phyloP scores from a whole-genome alignment of 2,329 filamentous ascomycete species.

The Sporothrix sp. region DNA sequence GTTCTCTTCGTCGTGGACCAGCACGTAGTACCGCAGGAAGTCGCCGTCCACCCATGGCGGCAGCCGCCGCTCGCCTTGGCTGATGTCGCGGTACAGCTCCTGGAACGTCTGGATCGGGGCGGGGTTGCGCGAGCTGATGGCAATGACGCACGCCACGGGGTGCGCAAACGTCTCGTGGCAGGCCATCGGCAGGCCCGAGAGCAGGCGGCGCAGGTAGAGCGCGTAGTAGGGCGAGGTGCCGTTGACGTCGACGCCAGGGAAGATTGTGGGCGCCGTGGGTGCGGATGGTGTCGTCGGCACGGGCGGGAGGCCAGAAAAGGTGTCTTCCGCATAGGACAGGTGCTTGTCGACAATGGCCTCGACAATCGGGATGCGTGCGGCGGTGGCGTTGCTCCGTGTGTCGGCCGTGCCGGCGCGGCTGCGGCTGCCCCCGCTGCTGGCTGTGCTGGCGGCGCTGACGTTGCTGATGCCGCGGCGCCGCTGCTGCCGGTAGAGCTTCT shows the following conservation, averaged over 20 bases:
- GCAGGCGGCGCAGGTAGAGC: conserved; percentile 70
- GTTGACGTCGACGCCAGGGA: conserved; percentile 32
- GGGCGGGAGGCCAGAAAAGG: conserved; percentile 31
- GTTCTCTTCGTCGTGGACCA: conserved; percentile 91
- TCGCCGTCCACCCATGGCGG: conserved; percentile 85
- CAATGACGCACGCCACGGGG: conserved; percentile 87
- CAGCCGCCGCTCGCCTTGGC: conserved; percentile 59
- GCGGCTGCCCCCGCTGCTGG: neutral
- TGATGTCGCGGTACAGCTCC: conserved; percentile 76
- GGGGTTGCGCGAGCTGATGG: conserved; percentile 80
- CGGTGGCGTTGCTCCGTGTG: conserved; percentile 10
- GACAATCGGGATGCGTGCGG: conserved; percentile 53
- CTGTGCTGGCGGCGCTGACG: neutral
- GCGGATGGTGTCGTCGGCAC: conserved; percentile 27
- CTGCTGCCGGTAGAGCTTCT: neutral
- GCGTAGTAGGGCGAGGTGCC: conserved; percentile 71
- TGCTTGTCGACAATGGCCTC: conserved; percentile 75
- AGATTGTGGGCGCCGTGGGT: conserved; percentile 20
- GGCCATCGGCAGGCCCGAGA: conserved; percentile 68
- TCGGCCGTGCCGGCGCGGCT: conserved; percentile 17
- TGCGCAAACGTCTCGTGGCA: conserved; percentile 91
- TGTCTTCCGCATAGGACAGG: conserved; percentile 62
- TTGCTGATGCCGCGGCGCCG: conserved; percentile 3
- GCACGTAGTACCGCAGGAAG: conserved; percentile 89
- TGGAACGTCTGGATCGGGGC: conserved; percentile 80